Evolutionary conservation across 1,284 basidiomycete genomes (phyloP), one percentile per base, ranked within the genome.

Genomic region (Bjerkandera adusta): DNA sequence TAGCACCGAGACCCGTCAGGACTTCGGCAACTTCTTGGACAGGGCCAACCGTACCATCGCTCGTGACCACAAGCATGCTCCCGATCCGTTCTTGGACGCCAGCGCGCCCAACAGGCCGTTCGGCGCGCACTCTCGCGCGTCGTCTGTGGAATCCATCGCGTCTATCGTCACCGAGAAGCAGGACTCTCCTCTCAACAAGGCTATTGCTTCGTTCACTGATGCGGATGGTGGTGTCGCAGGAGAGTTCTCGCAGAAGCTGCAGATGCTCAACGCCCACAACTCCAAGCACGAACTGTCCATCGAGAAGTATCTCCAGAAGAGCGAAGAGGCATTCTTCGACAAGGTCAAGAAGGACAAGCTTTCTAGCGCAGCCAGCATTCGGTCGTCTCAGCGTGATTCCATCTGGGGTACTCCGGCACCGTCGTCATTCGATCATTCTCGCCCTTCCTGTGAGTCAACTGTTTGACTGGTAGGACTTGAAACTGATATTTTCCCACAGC

Each of bases 171-270:
- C 93, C 56, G 92, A 95, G 60, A 95, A 95, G 71, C 72, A 72
- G 1, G 86, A 87, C 50, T 94, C 92, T 10, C 90, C 91, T 5
- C 69, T 95, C 50, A 96, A 96, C 71, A 94, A 94, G 69, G 90
- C 92, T 8, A 91, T 92, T 62, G 87, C 86, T 51, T 85, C 90
- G 83, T 96, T 96, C 68, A 96, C 92, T 24, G 92, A 95, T 66
- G 76, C 88, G 1, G 90, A 95, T 63, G 92, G 92, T 36, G 90
- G 91, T 50, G 92, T 96, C 42, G 87, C 92, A 12, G 81, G 87
- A 42, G 83, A 89, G 44, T 95, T 97, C 63, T 86, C 95, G 21
- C 83, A 89, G 58, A 92, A 89, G 63, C 70, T 97, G 36, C 85
- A 91, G 61, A 66, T 67, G 52, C 76, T 97, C 43, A 85, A 80